These are phyloP conservation scores for Alternaria sp. DNA, from an alignment of 2,329 filamentous ascomycete genomes.

Conservation along the genomic window DNA sequence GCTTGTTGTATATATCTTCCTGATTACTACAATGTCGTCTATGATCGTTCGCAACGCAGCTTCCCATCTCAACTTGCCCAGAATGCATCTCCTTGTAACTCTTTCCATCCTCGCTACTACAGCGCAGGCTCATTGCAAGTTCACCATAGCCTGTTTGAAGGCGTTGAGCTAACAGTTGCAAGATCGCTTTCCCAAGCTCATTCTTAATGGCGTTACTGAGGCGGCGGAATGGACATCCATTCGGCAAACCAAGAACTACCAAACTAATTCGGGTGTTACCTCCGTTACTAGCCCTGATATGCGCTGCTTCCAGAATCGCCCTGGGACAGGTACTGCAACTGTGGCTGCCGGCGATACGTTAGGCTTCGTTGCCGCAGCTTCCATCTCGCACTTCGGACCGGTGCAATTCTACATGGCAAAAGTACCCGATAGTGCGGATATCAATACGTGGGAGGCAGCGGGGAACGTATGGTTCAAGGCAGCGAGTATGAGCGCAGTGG, in stretches of 20 bases:
- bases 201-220: conserved; percentile 43
- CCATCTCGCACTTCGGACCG: conserved; percentile 62
- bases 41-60: background rate
- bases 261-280: conserved; percentile 60
- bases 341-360: conserved; percentile 57
- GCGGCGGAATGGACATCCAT: conserved; percentile 56
- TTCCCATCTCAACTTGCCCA: background rate
- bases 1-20: background rate
- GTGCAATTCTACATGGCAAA: conserved; percentile 65
- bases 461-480: conserved; percentile 48
- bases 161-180: background rate
- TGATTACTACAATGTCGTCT: background rate
- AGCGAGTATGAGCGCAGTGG: conserved; percentile 32
- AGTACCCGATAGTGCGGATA: conserved; percentile 42
- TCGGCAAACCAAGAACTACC: conserved; percentile 60
- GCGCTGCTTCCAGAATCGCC: conserved; percentile 60
- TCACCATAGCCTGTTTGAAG: background rate
- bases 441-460: conserved; percentile 38
- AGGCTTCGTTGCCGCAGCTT: conserved; percentile 55
- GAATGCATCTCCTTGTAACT: conserved; percentile 1
- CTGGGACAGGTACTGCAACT: conserved; percentile 53
- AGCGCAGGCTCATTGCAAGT: conserved; percentile 3
- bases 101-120: background rate
- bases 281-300: conserved; percentile 58
- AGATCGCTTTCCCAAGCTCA: conserved; percentile 40